Conservation (phyloP, 192 early-diverging fungal species). For the Rhizophagus sp. region DNA sequence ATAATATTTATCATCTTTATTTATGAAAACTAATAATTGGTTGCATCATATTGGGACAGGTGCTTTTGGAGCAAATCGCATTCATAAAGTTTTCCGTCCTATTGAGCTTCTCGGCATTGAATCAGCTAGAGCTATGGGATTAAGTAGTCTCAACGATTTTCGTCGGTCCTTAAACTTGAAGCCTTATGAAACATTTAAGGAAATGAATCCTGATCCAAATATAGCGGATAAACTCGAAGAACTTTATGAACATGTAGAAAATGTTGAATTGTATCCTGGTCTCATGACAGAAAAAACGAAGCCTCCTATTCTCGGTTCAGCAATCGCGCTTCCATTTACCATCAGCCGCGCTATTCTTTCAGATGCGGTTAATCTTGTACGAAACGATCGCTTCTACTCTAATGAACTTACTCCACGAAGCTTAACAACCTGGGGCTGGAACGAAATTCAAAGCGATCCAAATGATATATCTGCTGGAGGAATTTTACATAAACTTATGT, state of each 20-base stretch:
- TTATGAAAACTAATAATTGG: neutral
- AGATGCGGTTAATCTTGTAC: constrained; percentile 51
- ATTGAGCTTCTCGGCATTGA: constrained; percentile 50
- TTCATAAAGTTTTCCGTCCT: constrained; percentile 38
- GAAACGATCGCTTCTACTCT: constrained; percentile 51
- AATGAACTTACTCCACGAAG: constrained; percentile 43
- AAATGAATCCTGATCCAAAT: constrained; percentile 33
- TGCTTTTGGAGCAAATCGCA: constrained; percentile 42
- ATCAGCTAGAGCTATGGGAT: constrained; percentile 40
- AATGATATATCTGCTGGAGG: neutral
- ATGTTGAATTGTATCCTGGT: constrained; percentile 53
- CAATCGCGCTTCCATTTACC: constrained; percentile 48
- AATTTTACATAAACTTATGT: neutral
- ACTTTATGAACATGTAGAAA: constrained; percentile 43
- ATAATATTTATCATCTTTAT: neutral
- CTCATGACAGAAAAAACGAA: constrained; percentile 46
- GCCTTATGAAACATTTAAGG: constrained; percentile 36
- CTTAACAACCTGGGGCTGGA: constrained; percentile 50
- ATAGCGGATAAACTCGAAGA: constrained; percentile 37
- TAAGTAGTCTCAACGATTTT: constrained; percentile 55
- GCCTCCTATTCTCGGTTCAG: constrained; percentile 22
- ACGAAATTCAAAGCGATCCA: constrained; percentile 16
- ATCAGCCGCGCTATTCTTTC: constrained; percentile 46
- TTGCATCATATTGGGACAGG: neutral
- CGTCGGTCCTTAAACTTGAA: constrained; percentile 40